Evolutionary conservation across 805 yeast species (phyloP).

Genomic region (Ogataea corticis): DNA sequence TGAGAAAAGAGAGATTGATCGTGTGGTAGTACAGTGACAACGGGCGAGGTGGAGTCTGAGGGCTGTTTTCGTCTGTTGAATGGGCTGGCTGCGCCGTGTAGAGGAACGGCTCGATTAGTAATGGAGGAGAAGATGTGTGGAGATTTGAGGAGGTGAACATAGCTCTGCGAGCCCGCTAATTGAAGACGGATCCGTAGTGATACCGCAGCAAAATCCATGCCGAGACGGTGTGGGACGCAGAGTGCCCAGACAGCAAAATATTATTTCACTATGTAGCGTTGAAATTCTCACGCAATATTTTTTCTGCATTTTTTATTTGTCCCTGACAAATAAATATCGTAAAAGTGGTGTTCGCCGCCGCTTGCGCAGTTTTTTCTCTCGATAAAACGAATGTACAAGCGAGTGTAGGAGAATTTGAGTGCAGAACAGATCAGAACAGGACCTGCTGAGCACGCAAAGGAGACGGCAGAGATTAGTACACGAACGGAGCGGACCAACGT

Average conservation of each 20-base stretch:
- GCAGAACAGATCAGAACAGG: background rate
- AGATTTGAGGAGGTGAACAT: no score
- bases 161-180: no score
- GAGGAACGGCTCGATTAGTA: no score
- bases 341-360: slow-evolving; percentile 5
- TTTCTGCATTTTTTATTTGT: slow-evolving; percentile 8
- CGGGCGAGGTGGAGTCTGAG: no score
- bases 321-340: background rate
- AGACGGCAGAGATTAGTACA: background rate
- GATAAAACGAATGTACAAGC: background rate
- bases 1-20: no score
- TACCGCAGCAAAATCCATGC: no score
- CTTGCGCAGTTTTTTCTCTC: background rate
- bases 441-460: background rate
- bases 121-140: no score
- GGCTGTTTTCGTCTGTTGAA: no score
- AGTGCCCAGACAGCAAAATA: background rate
- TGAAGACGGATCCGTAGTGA: no score
- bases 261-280: slow-evolving; percentile 7
- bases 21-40: no score
- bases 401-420: background rate
- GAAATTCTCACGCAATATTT: slow-evolving; percentile 20
- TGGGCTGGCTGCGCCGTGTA: no score
- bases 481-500: background rate
- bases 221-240: no score